Percentiles rank a stretch among this genome's conserved stretches.
These are phyloP conservation scores for Pyricularia sp. DNA, from an alignment of 2,329 filamentous ascomycete genomes.

Conservation along the genomic window DNA sequence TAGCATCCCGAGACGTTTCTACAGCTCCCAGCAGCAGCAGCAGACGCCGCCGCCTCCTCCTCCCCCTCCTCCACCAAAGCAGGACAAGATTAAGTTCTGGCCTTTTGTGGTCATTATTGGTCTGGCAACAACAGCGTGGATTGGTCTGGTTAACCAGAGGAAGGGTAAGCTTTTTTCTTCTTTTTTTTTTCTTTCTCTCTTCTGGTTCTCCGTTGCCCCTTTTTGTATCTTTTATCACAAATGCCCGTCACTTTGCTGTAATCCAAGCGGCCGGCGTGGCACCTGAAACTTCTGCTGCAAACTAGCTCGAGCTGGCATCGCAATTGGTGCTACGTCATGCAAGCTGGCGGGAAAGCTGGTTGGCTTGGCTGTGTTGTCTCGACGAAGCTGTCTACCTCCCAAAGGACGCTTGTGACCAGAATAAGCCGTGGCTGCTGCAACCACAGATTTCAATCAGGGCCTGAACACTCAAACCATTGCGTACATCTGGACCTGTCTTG, in stretches of 20 bases:
- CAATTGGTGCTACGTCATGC: slow-evolving; percentile 1
- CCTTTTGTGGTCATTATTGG: slow-evolving; percentile 43
- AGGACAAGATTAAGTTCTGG: slow-evolving; percentile 42
- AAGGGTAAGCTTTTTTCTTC: slow-evolving; percentile 29
- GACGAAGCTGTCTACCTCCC: neutral
- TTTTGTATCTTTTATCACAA: neutral
- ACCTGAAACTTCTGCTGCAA: neutral
- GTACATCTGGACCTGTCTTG: neutral
- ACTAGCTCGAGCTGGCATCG: neutral
- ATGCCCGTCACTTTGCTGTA: neutral
- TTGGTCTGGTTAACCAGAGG: slow-evolving; percentile 38
- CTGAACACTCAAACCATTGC: neutral
- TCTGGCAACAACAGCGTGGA: slow-evolving; percentile 37
- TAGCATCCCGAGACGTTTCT: slow-evolving; percentile 6
- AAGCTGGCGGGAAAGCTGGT: neutral
- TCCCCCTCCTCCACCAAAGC: slow-evolving; percentile 7
- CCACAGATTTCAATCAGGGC: neutral
- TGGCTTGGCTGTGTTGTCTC: neutral
- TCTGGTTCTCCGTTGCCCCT: neutral
- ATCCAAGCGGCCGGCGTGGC: neutral
- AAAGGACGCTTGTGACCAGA: neutral
- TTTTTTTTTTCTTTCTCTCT: neutral
- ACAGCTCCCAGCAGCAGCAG: slow-evolving; percentile 14
- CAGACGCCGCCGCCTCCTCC: slow-evolving; percentile 11
- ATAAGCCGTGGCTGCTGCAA: neutral